Evolutionary conservation across 2,329 filamentous ascomycete species (phyloP), one percentile per base, ranked within the genome.

Genomic region (Cordyceps militaris): DNA sequence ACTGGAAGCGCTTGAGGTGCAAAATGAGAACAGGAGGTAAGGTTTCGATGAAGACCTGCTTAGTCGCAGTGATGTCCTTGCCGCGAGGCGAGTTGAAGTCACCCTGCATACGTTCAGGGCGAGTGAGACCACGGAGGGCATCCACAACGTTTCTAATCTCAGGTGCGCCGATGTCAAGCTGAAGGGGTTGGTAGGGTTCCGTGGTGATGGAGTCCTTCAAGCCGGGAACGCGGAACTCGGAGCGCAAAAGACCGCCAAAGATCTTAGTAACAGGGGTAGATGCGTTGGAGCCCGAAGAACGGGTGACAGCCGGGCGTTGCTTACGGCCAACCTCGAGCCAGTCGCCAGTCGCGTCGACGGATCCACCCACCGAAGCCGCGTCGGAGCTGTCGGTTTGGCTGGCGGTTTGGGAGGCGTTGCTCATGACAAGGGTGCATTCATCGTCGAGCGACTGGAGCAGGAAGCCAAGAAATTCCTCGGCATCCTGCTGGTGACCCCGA

Each of bases 1-100:
- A 97, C 66, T 97, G 91, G 79, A 99, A 99, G 46, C 94, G 90
- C 76, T 99, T 99, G 43, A 99, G 80, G 68, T 99, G 94, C 9
- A 99, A 81, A 56, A 97, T 96, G 13, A 99, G 81, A 4, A 97
- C 89, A 0, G 91, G 90, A 0, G 94, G 94, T 16, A 97, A 78
- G 1, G 85, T 89, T 66, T 97, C 93, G 61, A 99, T 96, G 64
- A 95, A 91, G 2, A 96, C 86, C 71, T 97, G 94, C 74, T 97
- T 99, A 32, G 89, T 96, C 2, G 91, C 91, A 26, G 83, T 82
- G 28, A 87, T 85, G 64, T 87, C 86, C 53, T 86, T 84, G 30
- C 91, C 91, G 51, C 89, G 86, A 6, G 87, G 82, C 4, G 89
- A 89, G 65, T 86, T 85, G 69, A 95, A 95, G 65, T 95, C 87